Evolutionary conservation across 805 yeast genomes (phyloP).

Genomic region (Clavispora vitiphila): DNA sequence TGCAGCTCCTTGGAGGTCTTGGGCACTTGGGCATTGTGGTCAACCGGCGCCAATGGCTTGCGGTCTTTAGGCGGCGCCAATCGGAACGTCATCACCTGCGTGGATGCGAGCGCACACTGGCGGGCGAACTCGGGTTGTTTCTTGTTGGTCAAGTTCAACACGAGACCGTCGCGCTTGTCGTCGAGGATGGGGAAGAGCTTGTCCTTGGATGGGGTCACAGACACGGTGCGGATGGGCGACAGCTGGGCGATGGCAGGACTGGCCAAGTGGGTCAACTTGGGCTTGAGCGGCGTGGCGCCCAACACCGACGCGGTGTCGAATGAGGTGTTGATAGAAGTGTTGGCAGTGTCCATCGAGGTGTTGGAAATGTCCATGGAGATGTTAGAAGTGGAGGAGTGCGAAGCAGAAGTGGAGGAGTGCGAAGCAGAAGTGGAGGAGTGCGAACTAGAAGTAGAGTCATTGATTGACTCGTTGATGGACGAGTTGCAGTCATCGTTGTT

Average conservation of each 20-base stretch:
- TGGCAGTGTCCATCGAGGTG: neutral
- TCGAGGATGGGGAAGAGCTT: constrained; percentile 9
- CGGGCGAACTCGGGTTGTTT: constrained; percentile 17
- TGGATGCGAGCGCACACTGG: constrained; percentile 10
- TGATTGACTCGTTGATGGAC: too few relatives aligned
- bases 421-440: too few relatives aligned
- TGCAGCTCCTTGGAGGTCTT: constrained; percentile 10
- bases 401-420: too few relatives aligned
- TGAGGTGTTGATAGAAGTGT: neutral
- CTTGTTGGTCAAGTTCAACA: constrained; percentile 15
- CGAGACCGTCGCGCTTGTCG: constrained; percentile 7
- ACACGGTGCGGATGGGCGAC: constrained; percentile 11
- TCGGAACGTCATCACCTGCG: constrained; percentile 14
- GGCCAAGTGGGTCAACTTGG: constrained; percentile 5
- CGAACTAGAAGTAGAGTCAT: too few relatives aligned
- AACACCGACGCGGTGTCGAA: too few relatives aligned
- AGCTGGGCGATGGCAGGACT: constrained; percentile 13
- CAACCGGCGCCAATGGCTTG: constrained; percentile 12
- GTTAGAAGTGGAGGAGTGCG: neutral
- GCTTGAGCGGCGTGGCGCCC: constrained; percentile 11
- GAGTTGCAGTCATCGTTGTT: too few relatives aligned
- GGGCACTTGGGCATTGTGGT: constrained; percentile 6
- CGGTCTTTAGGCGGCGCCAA: constrained; percentile 12
- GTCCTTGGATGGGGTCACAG: constrained; percentile 3
- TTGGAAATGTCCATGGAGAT: constrained; percentile 1